These are phyloP conservation scores for Lipomyces kockii DNA, from an alignment of 805 yeast genomes.

Conservation along the genomic window DNA sequence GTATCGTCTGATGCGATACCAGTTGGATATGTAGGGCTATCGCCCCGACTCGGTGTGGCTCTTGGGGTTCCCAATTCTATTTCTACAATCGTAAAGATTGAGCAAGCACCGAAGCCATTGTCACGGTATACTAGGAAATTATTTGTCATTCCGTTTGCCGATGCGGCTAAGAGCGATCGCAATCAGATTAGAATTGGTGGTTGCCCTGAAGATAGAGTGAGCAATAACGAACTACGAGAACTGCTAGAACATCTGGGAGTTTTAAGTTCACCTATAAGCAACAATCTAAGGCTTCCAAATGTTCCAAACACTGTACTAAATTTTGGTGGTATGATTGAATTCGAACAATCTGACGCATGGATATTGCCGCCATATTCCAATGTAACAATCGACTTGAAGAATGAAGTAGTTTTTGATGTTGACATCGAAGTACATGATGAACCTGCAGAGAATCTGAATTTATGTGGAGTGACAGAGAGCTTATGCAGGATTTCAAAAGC, in stretches of 20 bases:
- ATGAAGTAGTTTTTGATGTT: slow-evolving; percentile 5
- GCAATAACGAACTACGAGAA: slow-evolving; percentile 32
- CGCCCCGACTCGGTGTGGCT: slow-evolving; percentile 59
- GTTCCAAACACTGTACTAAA: slow-evolving; percentile 51
- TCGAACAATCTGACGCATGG: slow-evolving; percentile 58
- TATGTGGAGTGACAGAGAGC: slow-evolving; percentile 61
- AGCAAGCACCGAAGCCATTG: slow-evolving; percentile 50
- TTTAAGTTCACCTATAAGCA: slow-evolving; percentile 48
- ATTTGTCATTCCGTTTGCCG: slow-evolving; percentile 60
- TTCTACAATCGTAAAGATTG: slow-evolving; percentile 52
- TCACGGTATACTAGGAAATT: slow-evolving; percentile 47
- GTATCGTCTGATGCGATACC: slow-evolving; percentile 48
- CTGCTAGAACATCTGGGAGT: slow-evolving; percentile 27
- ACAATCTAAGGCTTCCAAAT: slow-evolving; percentile 57
- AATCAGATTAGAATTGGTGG: slow-evolving; percentile 6
- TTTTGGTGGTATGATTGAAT: slow-evolving; percentile 62
- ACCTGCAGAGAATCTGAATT: slow-evolving; percentile 38
- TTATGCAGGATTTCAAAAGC: slow-evolving; percentile 50
- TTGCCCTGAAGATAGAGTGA: slow-evolving; percentile 1
- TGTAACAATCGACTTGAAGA: slow-evolving; percentile 29
- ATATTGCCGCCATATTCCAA: slow-evolving; percentile 41
- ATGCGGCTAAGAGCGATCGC: slow-evolving; percentile 25
- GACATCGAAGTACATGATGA: not conserved
- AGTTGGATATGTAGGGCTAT: slow-evolving; percentile 55
- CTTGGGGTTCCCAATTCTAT: slow-evolving; percentile 49